Base-by-base conservation (phyloP, 441 rosid species). In the Biscutella laevigata region DNA sequence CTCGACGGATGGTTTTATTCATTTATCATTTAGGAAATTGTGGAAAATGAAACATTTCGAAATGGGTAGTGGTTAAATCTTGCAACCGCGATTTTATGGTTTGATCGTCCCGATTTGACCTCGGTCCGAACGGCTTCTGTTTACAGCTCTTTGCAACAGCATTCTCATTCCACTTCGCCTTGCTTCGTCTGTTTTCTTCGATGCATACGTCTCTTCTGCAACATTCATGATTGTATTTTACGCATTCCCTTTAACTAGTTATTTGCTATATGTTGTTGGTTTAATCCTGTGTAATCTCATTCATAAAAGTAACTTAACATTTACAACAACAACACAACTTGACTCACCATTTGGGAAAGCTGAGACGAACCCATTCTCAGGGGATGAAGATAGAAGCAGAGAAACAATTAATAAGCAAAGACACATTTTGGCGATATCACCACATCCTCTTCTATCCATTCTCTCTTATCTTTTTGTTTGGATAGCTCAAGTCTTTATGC, bases 261-360 rank as follows among this genome's bases (percentile, higher is more conserved):
- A n/a, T n/a, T n/a, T n/a, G n/a, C 10, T 19, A 39, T 2, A 39
- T 39, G 14, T 17, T 5, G 10, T 3, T n/a, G n/a, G n/a, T n/a
- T n/a, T n/a, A n/a, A n/a, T n/a, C n/a, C n/a, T n/a, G n/a, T n/a
- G n/a, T n/a, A n/a, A n/a, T n/a, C n/a, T n/a, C n/a, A n/a, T n/a
- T n/a, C n/a, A n/a, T n/a, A n/a, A n/a, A n/a, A n/a, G n/a, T n/a
- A n/a, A n/a, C n/a, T n/a, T n/a, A n/a, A n/a, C n/a, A n/a, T n/a
- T n/a, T n/a, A n/a, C n/a, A n/a, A 42, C 47, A 33, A 49, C 14
- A 32, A 21, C 22, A 51, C 10, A 50, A 50, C 1, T 21, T 50
- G 13, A 53, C 58, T 53, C 11, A 37, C 46, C 46, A 7, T 7
- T 2, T 37, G 24, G 14, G 43, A 51, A 29, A 49, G 41, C 55